These are phyloP conservation scores for Malus sylvestris DNA, from an alignment of 306 rosid species.

Conservation along the genomic window DNA sequence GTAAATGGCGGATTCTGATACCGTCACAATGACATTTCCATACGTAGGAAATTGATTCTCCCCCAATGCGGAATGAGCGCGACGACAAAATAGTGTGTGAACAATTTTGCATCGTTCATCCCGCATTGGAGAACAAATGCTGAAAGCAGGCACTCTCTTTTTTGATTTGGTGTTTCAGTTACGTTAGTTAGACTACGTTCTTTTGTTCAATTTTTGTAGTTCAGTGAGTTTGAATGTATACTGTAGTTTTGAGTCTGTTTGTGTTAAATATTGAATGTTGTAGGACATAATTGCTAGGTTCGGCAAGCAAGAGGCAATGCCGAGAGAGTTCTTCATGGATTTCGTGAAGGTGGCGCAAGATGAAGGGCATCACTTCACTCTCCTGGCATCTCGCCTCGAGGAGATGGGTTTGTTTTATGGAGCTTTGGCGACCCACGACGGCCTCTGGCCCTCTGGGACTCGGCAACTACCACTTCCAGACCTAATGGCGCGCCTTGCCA, in stretches of 20 bases:
- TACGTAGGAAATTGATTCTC: neutral
- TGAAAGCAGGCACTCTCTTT: too few species aligned
- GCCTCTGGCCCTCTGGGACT: slow-evolving; percentile 92
- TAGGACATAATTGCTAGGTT: slow-evolving; percentile 89
- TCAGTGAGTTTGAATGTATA: neutral
- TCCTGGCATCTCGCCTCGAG: slow-evolving; percentile 61
- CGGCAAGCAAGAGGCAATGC: slow-evolving; percentile 78
- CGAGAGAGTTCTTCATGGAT: slow-evolving; percentile 74
- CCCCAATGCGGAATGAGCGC: neutral
- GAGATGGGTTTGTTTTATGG: slow-evolving; percentile 75
- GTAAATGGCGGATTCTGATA: too few species aligned
- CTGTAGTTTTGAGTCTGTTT: too few species aligned
- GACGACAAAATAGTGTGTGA: neutral
- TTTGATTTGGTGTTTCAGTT: neutral
- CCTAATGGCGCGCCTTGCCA: slow-evolving; percentile 65
- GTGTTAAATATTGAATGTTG: neutral
- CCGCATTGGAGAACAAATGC: neutral
- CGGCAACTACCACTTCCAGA: slow-evolving; percentile 76
- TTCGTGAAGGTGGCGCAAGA: slow-evolving; percentile 86
- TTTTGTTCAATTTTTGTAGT: neutral
- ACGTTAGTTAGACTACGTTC: neutral
- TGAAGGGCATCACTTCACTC: slow-evolving; percentile 79
- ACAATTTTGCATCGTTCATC: neutral
- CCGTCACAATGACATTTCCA: neutral
- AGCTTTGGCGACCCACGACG: slow-evolving; percentile 74